phyloP scores from a whole-genome alignment of 768 basidiomycete species.

The Grammothele lineata region DNA sequence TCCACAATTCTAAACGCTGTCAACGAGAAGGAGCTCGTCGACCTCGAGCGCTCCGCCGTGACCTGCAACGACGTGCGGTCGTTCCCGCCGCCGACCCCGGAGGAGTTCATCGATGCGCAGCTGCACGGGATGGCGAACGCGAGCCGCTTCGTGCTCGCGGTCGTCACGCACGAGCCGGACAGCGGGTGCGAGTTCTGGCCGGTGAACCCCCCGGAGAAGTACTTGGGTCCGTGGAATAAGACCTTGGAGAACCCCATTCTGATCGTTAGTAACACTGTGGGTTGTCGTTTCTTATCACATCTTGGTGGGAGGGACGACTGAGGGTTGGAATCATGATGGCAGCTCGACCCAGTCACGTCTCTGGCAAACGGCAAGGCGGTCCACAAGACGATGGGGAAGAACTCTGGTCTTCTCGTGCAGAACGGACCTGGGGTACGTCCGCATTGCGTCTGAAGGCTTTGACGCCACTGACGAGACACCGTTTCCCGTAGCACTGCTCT shows the following conservation, averaged over 20 bases:
- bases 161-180: constrained; percentile 18
- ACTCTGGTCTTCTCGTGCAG: constrained; percentile 27
- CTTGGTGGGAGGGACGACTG: too few species aligned
- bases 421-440: constrained; percentile 22
- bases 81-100: constrained; percentile 10
- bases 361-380: constrained; percentile 22
- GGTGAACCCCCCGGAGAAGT: constrained; percentile 7
- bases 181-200: constrained; percentile 27
- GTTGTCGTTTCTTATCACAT: background rate
- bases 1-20: background rate
- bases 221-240: constrained; percentile 27
- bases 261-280: constrained; percentile 23
- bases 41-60: constrained; percentile 23
- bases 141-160: constrained; percentile 15
- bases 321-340: background rate
- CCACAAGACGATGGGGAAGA: constrained; percentile 20
- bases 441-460: background rate
- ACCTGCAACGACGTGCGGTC: constrained; percentile 28
- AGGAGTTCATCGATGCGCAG: constrained; percentile 21
- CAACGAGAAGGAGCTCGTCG: constrained; percentile 12
- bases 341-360: constrained; percentile 29
- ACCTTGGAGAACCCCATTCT: constrained; percentile 24
- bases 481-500: constrained; percentile 7
- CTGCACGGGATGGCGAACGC: constrained; percentile 16
- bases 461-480: background rate